A percentile compares a stretch with the other conserved stretches of the same genome.
These are phyloP conservation scores for Naganishia friedmannii DNA, from an alignment of 768 basidiomycete species.

Conservation along the genomic window DNA sequence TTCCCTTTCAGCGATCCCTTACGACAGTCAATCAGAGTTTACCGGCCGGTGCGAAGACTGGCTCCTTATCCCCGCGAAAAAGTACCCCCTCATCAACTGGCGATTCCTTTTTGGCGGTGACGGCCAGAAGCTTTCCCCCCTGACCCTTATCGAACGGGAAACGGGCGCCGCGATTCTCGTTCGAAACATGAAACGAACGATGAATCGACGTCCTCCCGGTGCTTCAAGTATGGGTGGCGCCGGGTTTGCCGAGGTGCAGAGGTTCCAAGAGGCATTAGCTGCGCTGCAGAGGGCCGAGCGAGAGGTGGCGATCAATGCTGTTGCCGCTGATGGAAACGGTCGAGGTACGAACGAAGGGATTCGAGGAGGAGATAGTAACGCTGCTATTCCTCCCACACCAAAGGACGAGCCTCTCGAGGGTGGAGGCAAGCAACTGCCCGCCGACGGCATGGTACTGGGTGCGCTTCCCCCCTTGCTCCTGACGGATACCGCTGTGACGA, in stretches of 20 bases:
- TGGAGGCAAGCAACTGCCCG: constrained; percentile 4
- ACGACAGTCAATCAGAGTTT: constrained; percentile 26
- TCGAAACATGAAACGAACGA: constrained; percentile 27
- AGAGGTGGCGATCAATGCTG: constrained; percentile 1
- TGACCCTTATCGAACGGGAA: constrained; percentile 32
- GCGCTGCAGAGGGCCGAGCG: constrained; percentile 21
- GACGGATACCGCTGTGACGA: constrained; percentile 13
- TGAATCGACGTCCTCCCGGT: constrained; percentile 16
- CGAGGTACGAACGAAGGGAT: constrained; percentile 10
- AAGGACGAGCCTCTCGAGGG: constrained; percentile 20
- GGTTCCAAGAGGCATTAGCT: constrained; percentile 18
- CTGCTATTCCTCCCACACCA: constrained; percentile 27
- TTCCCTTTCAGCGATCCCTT: constrained; percentile 1
- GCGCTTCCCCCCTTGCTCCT: constrained; percentile 10
- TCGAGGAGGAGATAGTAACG: constrained; percentile 20
- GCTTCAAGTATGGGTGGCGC: not conserved
- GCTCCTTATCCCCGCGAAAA: constrained; percentile 28
- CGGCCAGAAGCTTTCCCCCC: constrained; percentile 11
- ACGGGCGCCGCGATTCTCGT: constrained; percentile 29
- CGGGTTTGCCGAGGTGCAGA: constrained; percentile 16
- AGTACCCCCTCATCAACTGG: constrained; percentile 34
- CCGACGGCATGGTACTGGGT: not conserved
- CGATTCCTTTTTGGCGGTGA: constrained; percentile 20
- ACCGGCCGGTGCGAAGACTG: constrained; percentile 21
- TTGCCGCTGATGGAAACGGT: constrained; percentile 2